Base-by-base conservation (phyloP, 371 early-diverging fungal genomes). In the Synchytrium microbalum region DNA sequence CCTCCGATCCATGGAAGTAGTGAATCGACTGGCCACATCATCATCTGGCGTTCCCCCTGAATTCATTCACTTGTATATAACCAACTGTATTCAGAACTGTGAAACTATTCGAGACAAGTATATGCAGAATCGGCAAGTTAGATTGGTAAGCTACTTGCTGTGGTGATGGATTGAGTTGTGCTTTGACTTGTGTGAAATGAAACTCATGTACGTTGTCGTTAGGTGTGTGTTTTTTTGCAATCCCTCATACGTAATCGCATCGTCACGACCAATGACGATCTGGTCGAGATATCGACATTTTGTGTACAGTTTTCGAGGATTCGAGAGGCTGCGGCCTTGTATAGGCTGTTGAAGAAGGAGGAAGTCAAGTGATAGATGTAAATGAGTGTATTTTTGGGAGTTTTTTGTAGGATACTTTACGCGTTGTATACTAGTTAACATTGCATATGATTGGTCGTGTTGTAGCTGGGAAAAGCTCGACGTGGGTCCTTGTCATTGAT, bases 181-280 rank as follows among this genome's bases (percentile, higher is more conserved):
- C 26, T 14, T 38, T 38, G 46, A 53, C 31, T n/a, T n/a, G n/a
- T n/a, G n/a, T n/a, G n/a, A n/a, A n/a, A n/a, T n/a, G n/a, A n/a
- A n/a, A n/a, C n/a, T n/a, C 24, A 33, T 25, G 25, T 14, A 66
- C n/a, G 0, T 53, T 0, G 51, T 25, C 46, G 13, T 0, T 70
- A 88, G 88, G 82, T 88, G 2, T 82, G 87, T 30, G 82, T 84
- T 14, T 88, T 89, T 59, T 71, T 87, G 55, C 86, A 87, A 59
- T 86, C 86, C 0, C 65, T 88, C 23, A 63, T 86, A 51, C 76
- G 81, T 29, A 81, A 82, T 53, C 61, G 70, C 0, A 76, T 80
- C 2, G 81, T 88, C 25, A 69, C 75, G 13, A 38, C 10, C 19
- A 58, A 72, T n/a, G 84, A 85, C 33, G 85, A 83, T 60, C 73